A percentile compares a stretch with the other conserved stretches of the same genome.
Conservation (phyloP, 768 basidiomycete species). For the Melanogaster broomeanus region DNA sequence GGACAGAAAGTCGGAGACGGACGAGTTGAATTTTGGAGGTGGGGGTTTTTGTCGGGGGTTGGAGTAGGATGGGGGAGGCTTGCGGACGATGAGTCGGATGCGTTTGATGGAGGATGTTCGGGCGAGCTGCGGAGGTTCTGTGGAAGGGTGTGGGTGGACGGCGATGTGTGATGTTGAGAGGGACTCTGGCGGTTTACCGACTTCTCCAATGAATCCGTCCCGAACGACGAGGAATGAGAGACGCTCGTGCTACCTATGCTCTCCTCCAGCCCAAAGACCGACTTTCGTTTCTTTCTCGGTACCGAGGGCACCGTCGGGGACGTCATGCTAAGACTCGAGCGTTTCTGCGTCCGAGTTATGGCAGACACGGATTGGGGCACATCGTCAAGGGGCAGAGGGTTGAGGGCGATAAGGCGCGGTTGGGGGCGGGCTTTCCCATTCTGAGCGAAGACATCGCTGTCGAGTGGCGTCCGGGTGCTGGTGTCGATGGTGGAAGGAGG, state of each 20-base stretch:
- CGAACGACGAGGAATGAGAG: slow-evolving; percentile 17
- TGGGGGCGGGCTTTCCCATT: slow-evolving; percentile 7
- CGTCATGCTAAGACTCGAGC: slow-evolving; percentile 20
- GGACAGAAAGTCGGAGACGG: slow-evolving; percentile 55
- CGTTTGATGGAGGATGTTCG: slow-evolving; percentile 49
- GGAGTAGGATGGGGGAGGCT: slow-evolving; percentile 59
- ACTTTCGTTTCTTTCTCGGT: slow-evolving; percentile 29
- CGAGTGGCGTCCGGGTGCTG: neutral
- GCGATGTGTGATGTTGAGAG: neutral
- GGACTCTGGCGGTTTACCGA: slow-evolving; percentile 3
- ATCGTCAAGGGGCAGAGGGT: slow-evolving; percentile 1
- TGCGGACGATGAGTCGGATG: slow-evolving; percentile 64
- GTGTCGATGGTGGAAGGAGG: neutral
- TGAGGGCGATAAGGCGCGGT: slow-evolving; percentile 1
- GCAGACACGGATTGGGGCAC: slow-evolving; percentile 9
- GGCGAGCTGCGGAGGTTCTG: slow-evolving; percentile 4
- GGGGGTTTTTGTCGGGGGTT: slow-evolving; percentile 70
- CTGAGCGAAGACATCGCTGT: slow-evolving; percentile 10
- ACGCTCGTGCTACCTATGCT: neutral
- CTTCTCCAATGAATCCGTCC: slow-evolving; percentile 17
- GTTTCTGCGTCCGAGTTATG: slow-evolving; percentile 23
- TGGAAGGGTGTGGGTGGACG: neutral
- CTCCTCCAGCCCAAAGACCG: slow-evolving; percentile 4
- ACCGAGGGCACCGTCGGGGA: slow-evolving; percentile 23
- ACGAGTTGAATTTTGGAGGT: slow-evolving; percentile 49